These are phyloP conservation scores for Aspergillus amoenus DNA, from an alignment of 2,329 filamentous ascomycete species.

Conservation along the genomic window DNA sequence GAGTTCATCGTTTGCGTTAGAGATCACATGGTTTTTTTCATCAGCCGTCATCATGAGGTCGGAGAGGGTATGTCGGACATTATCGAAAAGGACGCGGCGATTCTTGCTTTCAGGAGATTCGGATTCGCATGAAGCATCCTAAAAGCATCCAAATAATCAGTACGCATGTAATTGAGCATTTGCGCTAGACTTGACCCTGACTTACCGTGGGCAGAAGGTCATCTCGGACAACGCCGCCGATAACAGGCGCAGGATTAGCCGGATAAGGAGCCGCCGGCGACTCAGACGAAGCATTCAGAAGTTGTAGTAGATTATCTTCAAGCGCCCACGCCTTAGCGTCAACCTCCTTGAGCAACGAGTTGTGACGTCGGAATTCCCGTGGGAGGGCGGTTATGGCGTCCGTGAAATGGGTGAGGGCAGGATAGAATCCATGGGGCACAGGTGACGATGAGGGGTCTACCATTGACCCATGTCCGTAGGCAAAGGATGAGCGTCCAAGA, in stretches of 20 bases:
- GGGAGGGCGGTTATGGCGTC: constrained; percentile 90
- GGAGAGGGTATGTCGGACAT: constrained; percentile 73
- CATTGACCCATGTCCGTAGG: constrained; percentile 35
- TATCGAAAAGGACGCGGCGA: constrained; percentile 70
- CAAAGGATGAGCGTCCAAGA: constrained; percentile 41
- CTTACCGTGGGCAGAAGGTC: constrained; percentile 33
- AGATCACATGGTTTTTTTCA: constrained; percentile 96
- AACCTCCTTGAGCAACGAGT: constrained; percentile 93
- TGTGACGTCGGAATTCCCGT: constrained; percentile 92
- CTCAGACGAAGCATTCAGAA: constrained; percentile 54
- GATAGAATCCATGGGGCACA: constrained; percentile 56
- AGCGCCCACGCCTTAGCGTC: constrained; percentile 93
- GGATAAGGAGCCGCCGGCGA: constrained; percentile 35
- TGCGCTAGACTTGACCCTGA: constrained; percentile 12
- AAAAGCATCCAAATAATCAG: constrained; percentile 4
- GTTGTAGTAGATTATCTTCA: constrained; percentile 75
- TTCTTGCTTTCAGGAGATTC: constrained; percentile 38
- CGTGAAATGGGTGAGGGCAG: constrained; percentile 73
- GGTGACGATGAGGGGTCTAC: constrained; percentile 27
- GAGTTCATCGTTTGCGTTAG: constrained; percentile 86
- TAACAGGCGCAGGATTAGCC: constrained; percentile 36
- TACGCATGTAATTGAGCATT: neutral
- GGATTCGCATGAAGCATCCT: constrained; percentile 29
- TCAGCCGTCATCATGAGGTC: constrained; percentile 89
- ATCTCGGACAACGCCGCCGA: constrained; percentile 34